Base-by-base conservation (phyloP, 331 rosid species). In the Quercus lobata region DNA sequence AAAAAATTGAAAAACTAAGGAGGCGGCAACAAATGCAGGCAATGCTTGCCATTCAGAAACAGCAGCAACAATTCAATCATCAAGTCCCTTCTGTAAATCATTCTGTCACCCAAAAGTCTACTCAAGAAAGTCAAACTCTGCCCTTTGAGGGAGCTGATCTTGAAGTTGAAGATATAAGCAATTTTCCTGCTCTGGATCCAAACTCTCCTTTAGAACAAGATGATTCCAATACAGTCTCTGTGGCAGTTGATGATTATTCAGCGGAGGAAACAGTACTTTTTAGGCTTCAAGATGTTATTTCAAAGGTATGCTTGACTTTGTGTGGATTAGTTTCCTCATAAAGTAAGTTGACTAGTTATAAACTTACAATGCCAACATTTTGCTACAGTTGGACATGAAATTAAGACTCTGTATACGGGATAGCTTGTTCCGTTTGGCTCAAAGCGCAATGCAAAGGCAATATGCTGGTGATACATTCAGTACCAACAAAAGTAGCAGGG, bases 1-100 rank as follows among this genome's bases (percentile, higher is more conserved):
- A 93, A 83, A 96, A 96, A 86, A 93, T 93, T 79, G 93, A 96
- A 86, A 96, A 93, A 78, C 81, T 96, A 75, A 93, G 99, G 85
- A 83, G 93, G 88, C 89, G 98, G 75, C 99, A 96, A 76, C 97
- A 96, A 88, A 82, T 91, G 86, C 97, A 87, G 87, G 99, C 99
- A 69, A 82, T 93, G 97, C 89, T 96, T 89, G 99, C 99, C 84
- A 93, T 96, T 83, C 87, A 88, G 84, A 93, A 90, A 80, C 93
- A 96, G 78, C 91, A 87, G 34, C 93, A 89, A 83, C 91, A 90
- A 80, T 80, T 96, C 77, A 81, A 79, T 74, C 91, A 83, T 74
- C 97, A 91, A 84, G 84, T 84, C 80, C 81, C 88, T 62, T 76
- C 82, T 35, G 34, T 79, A 72, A 80, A 76, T 81, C 86, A 87